Evolutionary conservation across 208 protist genomes (phyloP), one percentile per base, ranked within the genome.

Genomic region (Trypanosoma avium): DNA sequence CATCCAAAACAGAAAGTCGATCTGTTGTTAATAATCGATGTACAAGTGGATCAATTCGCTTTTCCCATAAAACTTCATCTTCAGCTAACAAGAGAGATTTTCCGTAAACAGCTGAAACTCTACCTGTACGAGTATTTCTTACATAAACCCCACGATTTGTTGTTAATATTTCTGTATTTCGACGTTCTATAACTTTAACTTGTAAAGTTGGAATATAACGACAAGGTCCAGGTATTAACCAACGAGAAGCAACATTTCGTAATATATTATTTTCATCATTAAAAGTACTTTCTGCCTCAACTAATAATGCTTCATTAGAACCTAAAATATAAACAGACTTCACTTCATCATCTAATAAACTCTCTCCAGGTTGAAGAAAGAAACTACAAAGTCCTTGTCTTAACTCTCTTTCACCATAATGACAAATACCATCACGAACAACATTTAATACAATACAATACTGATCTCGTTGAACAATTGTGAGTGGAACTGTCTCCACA

Each of bases 71-170:
- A 71, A 88, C 73, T 59, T 96, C 88, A 38, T 92, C 76, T 26
- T 64, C 77, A 56, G 58, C 62, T 22, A 95, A 70, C 78, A 94
- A 73, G 42, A 91, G 76, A 0, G 86, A 64, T 9, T 55, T 43
- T 3, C 86, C 89, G 45, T 76, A 70, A 27, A 87, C 75, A 13
- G 64, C 72, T 54, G 74, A 46, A 15, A 93, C 58, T n/a, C 76
- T 36, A 45, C 96, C 96, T 6, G 94, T 95, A 33, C 75, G 75
- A 27, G 72, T 81, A 72, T 99, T 92, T 32, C 94, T 85, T 52
- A 99, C 91, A 79, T 99, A 99, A 42, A 99, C 97, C 53, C 96
- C 97, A 53, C 97, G 79, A 78, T 97, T 96, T 15, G 90, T 75
- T 55, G 95, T 84, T n/a, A 98, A 77, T 36, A 86, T 67, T 22